Evolutionary conservation across 2,329 filamentous ascomycete species (phyloP).

Genomic region (Tolypocladium guangdongense): DNA sequence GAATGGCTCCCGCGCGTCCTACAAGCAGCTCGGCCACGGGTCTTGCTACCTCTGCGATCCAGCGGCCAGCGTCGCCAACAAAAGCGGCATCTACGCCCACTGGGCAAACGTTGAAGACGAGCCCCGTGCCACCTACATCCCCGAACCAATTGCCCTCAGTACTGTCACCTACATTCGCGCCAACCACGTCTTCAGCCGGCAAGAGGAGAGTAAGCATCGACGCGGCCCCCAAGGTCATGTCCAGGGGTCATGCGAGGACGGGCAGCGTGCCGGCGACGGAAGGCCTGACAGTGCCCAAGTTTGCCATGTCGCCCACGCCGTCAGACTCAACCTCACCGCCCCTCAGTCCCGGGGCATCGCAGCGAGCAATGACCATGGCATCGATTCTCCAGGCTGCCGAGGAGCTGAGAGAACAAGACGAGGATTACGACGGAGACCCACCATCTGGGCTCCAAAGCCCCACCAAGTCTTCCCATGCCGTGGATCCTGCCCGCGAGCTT

Average conservation of each 20-base stretch:
- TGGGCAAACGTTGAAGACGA: conserved; percentile 9
- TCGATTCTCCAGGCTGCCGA: conserved; percentile 46
- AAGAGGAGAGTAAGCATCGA: conserved; percentile 34
- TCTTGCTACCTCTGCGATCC: conserved; percentile 11
- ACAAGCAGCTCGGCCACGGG: conserved; percentile 17
- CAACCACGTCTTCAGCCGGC: conserved; percentile 15
- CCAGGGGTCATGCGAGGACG: conserved; percentile 27
- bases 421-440: conserved; percentile 13
- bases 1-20: conserved; percentile 28
- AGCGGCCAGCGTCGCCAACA: conserved; percentile 40
- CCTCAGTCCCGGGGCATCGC: conserved; percentile 17
- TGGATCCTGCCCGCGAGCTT: conserved; percentile 59
- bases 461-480: conserved; percentile 40
- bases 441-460: conserved; percentile 40
- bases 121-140: conserved; percentile 10
- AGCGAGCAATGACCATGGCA: conserved; percentile 36
- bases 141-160: conserved; percentile 17
- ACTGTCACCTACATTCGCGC: conserved; percentile 24
- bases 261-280: conserved; percentile 28
- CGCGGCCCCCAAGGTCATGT: conserved; percentile 21
- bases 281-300: conserved; percentile 21
- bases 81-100: conserved; percentile 24
- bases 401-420: conserved; percentile 28
- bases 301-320: conserved; percentile 18
- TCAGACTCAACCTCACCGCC: conserved; percentile 27